Percentiles rank a stretch among this genome's conserved stretches.
Evolutionary conservation across 768 basidiomycete genomes (phyloP).

Genomic region (Austroboletus festivus): DNA sequence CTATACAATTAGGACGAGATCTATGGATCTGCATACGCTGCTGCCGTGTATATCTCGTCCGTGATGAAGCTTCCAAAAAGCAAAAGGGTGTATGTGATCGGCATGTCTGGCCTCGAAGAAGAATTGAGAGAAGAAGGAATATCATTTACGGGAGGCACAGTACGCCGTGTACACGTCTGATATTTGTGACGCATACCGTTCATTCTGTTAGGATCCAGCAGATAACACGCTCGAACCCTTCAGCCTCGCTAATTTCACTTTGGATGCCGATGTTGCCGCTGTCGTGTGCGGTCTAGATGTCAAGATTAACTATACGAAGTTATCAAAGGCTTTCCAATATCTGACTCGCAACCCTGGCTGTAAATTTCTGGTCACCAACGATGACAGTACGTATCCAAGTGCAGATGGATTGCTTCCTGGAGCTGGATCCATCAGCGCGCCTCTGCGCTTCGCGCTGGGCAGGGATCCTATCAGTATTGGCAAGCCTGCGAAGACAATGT

Average conservation of each 20-base stretch:
- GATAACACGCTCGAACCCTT: constrained; percentile 76
- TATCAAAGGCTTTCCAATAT: constrained; percentile 90
- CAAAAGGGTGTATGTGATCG: constrained; percentile 95
- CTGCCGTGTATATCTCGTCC: constrained; percentile 82
- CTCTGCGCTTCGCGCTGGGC: constrained; percentile 69
- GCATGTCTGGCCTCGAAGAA: constrained; percentile 88
- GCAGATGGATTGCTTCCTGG: constrained; percentile 75
- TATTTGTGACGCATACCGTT: background rate
- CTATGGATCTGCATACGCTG: constrained; percentile 89
- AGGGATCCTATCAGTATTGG: constrained; percentile 77
- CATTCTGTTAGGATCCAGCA: constrained; percentile 62
- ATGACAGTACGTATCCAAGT: constrained; percentile 87
- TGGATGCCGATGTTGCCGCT: constrained; percentile 80
- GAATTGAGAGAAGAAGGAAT: constrained; percentile 90
- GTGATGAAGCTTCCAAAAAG: constrained; percentile 85
- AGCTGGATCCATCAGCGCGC: constrained; percentile 80
- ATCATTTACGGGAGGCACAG: constrained; percentile 77
- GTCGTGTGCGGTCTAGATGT: constrained; percentile 93
- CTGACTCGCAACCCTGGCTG: constrained; percentile 76
- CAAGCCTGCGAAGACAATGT: constrained; percentile 88
- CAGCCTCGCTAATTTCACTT: constrained; percentile 61
- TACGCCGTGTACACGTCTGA: constrained; percentile 35
- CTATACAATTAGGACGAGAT: constrained; percentile 77
- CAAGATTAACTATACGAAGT: constrained; percentile 88
- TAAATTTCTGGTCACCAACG: constrained; percentile 87